A percentile compares a stretch with the other conserved stretches of the same genome.
phyloP scores from a whole-genome alignment of 106 monocot genomes.

The Dendrobium officinale region DNA sequence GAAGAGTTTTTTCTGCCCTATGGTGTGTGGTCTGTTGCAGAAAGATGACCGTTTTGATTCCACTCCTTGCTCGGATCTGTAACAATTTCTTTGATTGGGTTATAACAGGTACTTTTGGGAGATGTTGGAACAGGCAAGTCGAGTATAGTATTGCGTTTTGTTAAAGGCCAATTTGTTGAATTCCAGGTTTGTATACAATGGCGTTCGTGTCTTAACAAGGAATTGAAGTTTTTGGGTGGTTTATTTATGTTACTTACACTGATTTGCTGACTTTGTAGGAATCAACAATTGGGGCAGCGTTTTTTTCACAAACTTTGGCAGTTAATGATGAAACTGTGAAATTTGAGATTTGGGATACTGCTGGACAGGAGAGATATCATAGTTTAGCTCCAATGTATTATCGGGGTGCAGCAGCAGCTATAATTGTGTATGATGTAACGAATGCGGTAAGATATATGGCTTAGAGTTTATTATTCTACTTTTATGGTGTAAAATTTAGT shows the following conservation, averaged over 20 bases:
- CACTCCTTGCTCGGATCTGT: background rate
- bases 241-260: background rate
- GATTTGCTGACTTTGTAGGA: constrained; percentile 33
- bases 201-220: background rate
- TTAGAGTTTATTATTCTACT: background rate
- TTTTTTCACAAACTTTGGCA: constrained; percentile 68
- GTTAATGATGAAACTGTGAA: constrained; percentile 75
- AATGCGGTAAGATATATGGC: constrained; percentile 45
- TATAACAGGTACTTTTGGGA: constrained; percentile 78
- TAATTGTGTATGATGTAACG: constrained; percentile 89
- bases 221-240: background rate
- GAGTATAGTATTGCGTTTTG: constrained; percentile 86
- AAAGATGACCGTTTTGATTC: background rate
- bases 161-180: constrained; percentile 90
- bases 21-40: background rate
- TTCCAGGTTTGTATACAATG: constrained; percentile 52
- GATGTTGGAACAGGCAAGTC: constrained; percentile 89
- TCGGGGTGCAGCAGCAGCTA: constrained; percentile 89
- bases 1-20: background rate
- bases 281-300: constrained; percentile 92
- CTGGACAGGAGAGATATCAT: constrained; percentile 97
- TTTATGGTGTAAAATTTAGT: background rate
- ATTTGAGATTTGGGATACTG: constrained; percentile 97
- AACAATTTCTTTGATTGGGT: constrained; percentile 2
- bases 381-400: constrained; percentile 99